phyloP scores from a whole-genome alignment of 2,329 filamentous ascomycete genomes.

The Fusarium xylarioides region DNA sequence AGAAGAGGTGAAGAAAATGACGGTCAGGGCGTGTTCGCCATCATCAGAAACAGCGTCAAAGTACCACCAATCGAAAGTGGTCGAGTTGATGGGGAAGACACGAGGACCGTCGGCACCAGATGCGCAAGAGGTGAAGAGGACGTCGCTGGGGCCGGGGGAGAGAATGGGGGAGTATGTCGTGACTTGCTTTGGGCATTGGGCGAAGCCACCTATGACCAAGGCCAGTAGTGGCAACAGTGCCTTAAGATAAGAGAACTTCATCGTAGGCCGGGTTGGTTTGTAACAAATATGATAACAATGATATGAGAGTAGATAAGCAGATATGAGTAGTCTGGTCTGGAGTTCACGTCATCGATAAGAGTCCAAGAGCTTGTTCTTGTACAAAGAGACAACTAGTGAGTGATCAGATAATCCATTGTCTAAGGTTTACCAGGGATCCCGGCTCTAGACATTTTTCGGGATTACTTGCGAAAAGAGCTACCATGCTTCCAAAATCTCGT shows the following conservation, averaged over 20 bases:
- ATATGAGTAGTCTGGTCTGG: not conserved
- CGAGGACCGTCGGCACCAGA: not conserved
- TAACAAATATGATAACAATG: not conserved
- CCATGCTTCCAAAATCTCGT: not conserved
- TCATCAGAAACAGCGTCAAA: not conserved
- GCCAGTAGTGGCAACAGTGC: not conserved
- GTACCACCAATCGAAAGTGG: not conserved
- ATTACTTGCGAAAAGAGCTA: not conserved
- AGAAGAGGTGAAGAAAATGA: not conserved
- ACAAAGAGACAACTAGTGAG: not conserved
- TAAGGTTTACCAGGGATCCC: not conserved
- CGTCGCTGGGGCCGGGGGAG: not conserved
- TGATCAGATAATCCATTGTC: rapidly evolving
- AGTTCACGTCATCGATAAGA: not conserved
- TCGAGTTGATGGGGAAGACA: not conserved
- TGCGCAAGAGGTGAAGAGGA: not conserved
- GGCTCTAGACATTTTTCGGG: not conserved
- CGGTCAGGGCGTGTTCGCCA: not conserved
- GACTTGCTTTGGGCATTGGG: not conserved
- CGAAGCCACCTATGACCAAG: not conserved
- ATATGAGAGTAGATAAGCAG: not conserved
- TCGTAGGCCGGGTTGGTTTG: not conserved
- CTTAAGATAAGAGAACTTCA: not conserved
- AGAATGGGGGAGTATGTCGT: not conserved
- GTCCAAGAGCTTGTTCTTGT: not conserved